Evolutionary conservation across 2,329 filamentous ascomycete genomes (phyloP).

Genomic region (Corynespora cassiicola): DNA sequence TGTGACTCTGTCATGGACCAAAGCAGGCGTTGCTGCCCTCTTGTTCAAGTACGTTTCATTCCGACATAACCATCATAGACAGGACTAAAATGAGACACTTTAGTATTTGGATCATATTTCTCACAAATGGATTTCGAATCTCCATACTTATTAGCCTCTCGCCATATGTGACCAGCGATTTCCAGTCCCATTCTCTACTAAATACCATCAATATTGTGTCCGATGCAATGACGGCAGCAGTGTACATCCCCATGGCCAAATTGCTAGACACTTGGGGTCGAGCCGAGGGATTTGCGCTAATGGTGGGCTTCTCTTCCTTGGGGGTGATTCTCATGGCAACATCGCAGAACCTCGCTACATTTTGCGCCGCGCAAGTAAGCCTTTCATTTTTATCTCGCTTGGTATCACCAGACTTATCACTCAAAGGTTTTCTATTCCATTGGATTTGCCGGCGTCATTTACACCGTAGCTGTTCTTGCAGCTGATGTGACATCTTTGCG

Average conservation of each 20-base stretch:
- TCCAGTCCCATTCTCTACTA: conserved; percentile 32
- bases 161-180: conserved; percentile 39
- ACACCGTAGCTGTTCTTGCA: conserved; percentile 68
- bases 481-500: conserved; percentile 67
- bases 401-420: not conserved
- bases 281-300: conserved; percentile 41
- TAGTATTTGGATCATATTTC: conserved; percentile 41
- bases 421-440: conserved; percentile 61
- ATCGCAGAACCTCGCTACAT: conserved; percentile 58
- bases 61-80: not conserved
- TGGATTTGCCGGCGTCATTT: conserved; percentile 65
- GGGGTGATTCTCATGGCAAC: conserved; percentile 70
- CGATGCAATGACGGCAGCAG: conserved; percentile 36
- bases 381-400: not conserved
- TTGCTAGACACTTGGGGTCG: conserved; percentile 48
- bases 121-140: conserved; percentile 52
- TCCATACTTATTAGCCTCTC: conserved; percentile 42
- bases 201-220: conserved; percentile 33
- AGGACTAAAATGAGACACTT: too few relatives aligned
- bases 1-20: conserved; percentile 41
- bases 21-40: too few relatives aligned
- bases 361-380: conserved; percentile 27
- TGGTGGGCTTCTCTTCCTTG: conserved; percentile 35
- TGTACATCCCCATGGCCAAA: conserved; percentile 46
- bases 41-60: conserved; percentile 34